Conservation (phyloP, 192 early-diverging fungal species). For the Podila verticillata region DNA sequence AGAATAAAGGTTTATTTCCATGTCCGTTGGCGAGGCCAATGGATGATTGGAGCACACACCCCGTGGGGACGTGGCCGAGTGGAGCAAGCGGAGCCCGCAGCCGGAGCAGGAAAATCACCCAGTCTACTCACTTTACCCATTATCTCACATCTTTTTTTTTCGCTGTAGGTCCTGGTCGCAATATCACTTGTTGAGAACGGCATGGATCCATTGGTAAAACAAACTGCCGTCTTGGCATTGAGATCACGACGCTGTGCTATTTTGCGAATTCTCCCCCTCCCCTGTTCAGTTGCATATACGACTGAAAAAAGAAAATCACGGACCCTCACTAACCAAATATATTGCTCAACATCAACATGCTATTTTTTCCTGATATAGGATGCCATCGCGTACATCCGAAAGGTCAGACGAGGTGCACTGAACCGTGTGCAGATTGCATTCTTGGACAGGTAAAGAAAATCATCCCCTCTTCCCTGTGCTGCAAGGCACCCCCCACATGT, state of each 20-base stretch:
- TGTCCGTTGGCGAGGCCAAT: neutral
- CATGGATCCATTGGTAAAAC: constrained; percentile 71
- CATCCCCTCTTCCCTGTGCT: neutral
- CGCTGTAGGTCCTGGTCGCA: constrained; percentile 65
- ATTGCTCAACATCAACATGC: neutral
- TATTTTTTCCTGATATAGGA: constrained; percentile 47
- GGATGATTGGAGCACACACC: neutral
- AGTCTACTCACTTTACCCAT: too few species aligned
- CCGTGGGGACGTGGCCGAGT: too few species aligned
- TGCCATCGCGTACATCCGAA: constrained; percentile 56
- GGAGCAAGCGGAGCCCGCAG: too few species aligned
- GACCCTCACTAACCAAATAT: neutral
- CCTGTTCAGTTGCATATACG: neutral
- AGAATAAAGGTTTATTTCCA: too few species aligned
- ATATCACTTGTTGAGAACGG: constrained; percentile 79
- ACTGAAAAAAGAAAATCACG: neutral
- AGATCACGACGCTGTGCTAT: neutral
- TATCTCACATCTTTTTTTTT: neutral
- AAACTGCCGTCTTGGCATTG: neutral
- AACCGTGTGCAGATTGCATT: constrained; percentile 58
- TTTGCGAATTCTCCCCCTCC: neutral
- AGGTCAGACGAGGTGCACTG: constrained; percentile 56
- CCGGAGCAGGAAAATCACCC: too few species aligned
- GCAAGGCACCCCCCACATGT: too few species aligned
- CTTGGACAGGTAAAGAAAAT: constrained; percentile 49